Percentiles rank a stretch among this genome's conserved stretches.
phyloP scores from a whole-genome alignment of 345 rosid genomes.

The Mangifera indica region DNA sequence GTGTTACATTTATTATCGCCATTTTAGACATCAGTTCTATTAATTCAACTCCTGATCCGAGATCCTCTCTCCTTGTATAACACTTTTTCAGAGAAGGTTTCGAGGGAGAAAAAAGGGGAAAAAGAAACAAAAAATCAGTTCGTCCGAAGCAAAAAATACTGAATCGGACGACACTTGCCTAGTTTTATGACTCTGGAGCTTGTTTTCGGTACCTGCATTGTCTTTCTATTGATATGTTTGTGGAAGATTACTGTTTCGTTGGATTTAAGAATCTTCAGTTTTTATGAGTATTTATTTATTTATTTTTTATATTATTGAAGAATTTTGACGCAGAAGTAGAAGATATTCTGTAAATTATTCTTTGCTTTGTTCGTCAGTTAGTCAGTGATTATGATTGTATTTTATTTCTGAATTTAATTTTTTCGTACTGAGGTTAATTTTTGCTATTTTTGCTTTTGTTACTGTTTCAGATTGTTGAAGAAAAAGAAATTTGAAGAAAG shows the following conservation, averaged over 20 bases:
- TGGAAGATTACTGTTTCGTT: neutral
- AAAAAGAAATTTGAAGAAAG: neutral
- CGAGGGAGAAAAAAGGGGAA: neutral
- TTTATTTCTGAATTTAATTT: neutral
- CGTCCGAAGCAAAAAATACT: neutral
- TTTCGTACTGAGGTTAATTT: neutral
- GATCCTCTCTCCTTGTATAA: neutral
- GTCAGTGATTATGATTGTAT: neutral
- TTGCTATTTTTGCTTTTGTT: neutral
- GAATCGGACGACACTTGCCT: neutral
- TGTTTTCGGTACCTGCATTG: neutral
- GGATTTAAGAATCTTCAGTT: neutral
- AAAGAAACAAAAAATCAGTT: neutral
- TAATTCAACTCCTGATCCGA: slow-evolving; percentile 27
- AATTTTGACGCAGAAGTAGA: neutral
- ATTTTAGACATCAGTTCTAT: too few relatives aligned
- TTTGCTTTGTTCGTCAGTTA: neutral
- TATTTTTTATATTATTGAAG: neutral
- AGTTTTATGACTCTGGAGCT: slow-evolving; percentile 1
- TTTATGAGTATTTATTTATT: neutral
- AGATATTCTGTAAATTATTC: neutral
- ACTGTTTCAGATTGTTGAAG: neutral
- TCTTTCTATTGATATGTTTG: neutral
- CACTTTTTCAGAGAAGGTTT: neutral
- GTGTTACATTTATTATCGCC: neutral